Percentiles rank a stretch among this genome's conserved stretches.
These are phyloP conservation scores for Ceratobasidium sp. DNA, from an alignment of 1,284 basidiomycete genomes.

Conservation along the genomic window DNA sequence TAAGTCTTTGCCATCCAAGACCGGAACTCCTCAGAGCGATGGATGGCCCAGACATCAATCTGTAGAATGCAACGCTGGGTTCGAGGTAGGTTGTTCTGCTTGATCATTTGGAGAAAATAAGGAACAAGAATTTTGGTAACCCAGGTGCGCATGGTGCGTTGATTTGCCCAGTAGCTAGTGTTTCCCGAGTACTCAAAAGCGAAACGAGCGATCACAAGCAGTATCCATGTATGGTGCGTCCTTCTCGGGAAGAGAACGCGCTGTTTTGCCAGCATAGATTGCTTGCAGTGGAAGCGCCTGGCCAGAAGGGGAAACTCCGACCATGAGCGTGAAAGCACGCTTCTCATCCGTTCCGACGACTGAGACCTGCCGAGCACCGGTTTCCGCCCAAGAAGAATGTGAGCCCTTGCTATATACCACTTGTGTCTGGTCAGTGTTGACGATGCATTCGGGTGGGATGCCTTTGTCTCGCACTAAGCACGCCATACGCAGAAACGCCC, in stretches of 20 bases:
- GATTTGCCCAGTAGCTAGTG: not conserved
- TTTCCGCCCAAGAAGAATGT: conserved; percentile 6
- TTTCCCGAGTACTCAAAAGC: conserved; percentile 53
- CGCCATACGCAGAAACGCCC: conserved; percentile 9
- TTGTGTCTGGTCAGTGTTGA: conserved; percentile 39
- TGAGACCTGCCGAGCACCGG: conserved; percentile 13
- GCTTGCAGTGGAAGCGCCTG: conserved; percentile 25
- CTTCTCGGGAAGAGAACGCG: not conserved
- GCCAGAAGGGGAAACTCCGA: conserved; percentile 18
- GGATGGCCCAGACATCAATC: conserved; percentile 61
- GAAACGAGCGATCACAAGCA: conserved; percentile 53
- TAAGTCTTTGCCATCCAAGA: conserved; percentile 53
- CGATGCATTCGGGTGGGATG: conserved; percentile 15
- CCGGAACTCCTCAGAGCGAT: conserved; percentile 57
- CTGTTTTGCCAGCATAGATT: conserved; percentile 16
- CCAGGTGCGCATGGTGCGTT: not conserved
- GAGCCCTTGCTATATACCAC: conserved; percentile 4
- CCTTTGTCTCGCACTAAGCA: not conserved
- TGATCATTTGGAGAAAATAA: conserved; percentile 55
- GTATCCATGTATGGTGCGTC: conserved; percentile 40
- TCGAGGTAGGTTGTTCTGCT: not conserved
- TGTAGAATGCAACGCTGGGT: conserved; percentile 50
- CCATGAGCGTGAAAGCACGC: conserved; percentile 26
- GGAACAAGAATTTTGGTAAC: conserved; percentile 53
- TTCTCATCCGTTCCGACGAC: conserved; percentile 38